A percentile compares a stretch with the other conserved stretches of the same genome.
Evolutionary conservation across 768 basidiomycete species (phyloP).

Genomic region (Tylopilus rubrobrunneus): DNA sequence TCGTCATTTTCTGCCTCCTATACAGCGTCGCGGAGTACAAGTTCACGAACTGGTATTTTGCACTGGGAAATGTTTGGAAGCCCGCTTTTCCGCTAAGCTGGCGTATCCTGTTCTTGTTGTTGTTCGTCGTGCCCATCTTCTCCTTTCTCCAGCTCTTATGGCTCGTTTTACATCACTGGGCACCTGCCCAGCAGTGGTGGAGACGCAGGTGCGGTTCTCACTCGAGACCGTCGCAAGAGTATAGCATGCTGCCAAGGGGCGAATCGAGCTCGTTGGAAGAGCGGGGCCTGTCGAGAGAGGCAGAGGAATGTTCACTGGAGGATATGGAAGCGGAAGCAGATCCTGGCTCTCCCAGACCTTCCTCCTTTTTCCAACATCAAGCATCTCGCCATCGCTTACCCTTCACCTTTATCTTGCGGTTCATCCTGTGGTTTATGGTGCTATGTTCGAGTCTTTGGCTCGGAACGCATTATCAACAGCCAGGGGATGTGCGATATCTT

Average conservation of each 20-base stretch:
- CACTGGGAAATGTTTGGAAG: conserved; percentile 2
- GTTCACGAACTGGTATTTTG: conserved; percentile 11
- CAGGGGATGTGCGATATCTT: conserved; percentile 13
- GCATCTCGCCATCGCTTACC: background rate
- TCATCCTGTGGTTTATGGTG: conserved; percentile 5
- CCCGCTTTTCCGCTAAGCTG: conserved; percentile 20
- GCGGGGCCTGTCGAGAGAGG: background rate
- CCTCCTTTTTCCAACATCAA: background rate
- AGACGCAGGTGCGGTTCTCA: background rate
- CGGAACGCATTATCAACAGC: background rate
- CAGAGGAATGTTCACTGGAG: background rate
- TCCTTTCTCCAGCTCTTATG: conserved; percentile 7
- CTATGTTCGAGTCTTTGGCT: conserved; percentile 3
- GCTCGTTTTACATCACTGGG: background rate
- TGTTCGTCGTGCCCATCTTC: conserved; percentile 15
- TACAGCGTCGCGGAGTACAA: conserved; percentile 10
- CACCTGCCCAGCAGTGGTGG: background rate
- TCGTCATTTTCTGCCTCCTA: conserved; percentile 2
- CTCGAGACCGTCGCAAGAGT: background rate
- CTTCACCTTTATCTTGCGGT: background rate
- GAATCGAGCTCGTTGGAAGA: conserved; percentile 8
- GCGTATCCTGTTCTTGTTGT: conserved; percentile 12
- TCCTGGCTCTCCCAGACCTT: background rate
- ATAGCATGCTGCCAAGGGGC: conserved; percentile 7
- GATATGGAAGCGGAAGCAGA: background rate